Conservation (phyloP, 1,284 basidiomycete genomes). For the Coniophora puteana region DNA sequence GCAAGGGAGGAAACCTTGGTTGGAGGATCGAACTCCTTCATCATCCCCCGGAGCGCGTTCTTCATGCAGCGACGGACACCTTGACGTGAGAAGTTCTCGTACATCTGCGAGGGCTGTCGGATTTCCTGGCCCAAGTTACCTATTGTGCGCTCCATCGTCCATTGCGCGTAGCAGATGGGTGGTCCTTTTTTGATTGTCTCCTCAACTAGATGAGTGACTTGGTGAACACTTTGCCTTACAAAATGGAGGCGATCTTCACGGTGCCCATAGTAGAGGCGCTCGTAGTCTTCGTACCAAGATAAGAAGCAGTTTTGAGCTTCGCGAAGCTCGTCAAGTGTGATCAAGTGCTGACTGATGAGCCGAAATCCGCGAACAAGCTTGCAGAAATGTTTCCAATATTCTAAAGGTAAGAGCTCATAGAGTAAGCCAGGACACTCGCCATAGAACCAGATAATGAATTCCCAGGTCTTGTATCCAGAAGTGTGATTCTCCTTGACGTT, state of each 20-base stretch:
- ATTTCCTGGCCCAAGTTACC: conserved; percentile 8
- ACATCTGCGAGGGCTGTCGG: conserved; percentile 1
- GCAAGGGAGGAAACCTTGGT: background rate
- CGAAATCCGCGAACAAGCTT: background rate
- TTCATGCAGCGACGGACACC: conserved; percentile 2
- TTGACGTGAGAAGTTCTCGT: conserved; percentile 5
- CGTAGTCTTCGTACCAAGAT: background rate
- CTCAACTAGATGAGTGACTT: conserved; percentile 1
- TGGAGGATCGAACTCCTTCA: background rate
- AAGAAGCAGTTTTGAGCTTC: background rate
- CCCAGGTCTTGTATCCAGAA: conserved; percentile 33
- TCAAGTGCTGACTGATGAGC: background rate
- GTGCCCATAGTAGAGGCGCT: background rate
- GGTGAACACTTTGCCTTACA: conserved; percentile 12
- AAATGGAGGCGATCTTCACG: conserved; percentile 3
- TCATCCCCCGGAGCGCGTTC: conserved; percentile 2
- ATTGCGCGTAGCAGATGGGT: conserved; percentile 9
- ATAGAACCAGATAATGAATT: conserved; percentile 28
- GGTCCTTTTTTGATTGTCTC: conserved; percentile 21
- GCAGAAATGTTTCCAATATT: conserved; percentile 12
- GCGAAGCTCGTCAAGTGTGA: background rate
- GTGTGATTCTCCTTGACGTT: conserved; percentile 32
- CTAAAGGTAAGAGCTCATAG: conserved; percentile 19
- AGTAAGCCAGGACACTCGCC: conserved; percentile 27
- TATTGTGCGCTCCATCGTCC: conserved; percentile 7